phyloP scores from a whole-genome alignment of 805 yeast genomes.

The Yarrowia alimentaria region DNA sequence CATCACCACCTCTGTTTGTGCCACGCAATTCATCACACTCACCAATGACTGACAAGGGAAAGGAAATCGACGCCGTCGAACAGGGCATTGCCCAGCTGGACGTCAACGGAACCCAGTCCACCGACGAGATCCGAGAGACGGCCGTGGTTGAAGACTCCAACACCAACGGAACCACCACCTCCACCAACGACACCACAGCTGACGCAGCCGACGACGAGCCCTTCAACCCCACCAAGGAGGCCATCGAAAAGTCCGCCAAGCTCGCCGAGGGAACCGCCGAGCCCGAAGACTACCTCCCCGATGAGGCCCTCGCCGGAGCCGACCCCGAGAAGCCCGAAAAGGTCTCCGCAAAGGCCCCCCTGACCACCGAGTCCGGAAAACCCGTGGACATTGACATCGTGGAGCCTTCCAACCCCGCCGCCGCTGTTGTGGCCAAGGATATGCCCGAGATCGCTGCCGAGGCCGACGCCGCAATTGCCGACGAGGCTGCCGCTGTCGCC shows the following conservation, averaged over 20 bases:
- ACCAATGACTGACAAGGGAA: conserved; percentile 15
- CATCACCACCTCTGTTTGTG: neutral
- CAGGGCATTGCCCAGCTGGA: conserved; percentile 2
- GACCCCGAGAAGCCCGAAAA: conserved; percentile 16
- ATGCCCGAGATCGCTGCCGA: conserved; percentile 19
- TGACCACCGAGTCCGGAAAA: conserved; percentile 2
- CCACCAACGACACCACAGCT: neutral
- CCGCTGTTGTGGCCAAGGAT: conserved; percentile 7
- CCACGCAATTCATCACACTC: too few relatives aligned
- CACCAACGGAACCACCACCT: neutral
- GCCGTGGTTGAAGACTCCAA: neutral
- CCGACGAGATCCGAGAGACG: neutral
- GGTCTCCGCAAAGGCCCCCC: neutral
- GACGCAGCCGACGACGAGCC: neutral
- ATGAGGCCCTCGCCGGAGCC: neutral
- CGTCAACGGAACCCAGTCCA: neutral
- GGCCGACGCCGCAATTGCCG: conserved; percentile 16
- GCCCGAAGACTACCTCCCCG: conserved; percentile 13
- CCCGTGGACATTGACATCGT: conserved; percentile 14
- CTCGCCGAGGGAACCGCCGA: conserved; percentile 14
- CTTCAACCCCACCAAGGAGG: conserved; percentile 1
- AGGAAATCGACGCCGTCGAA: conserved; percentile 1
- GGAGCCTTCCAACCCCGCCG: conserved; percentile 13
- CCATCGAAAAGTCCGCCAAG: conserved; percentile 10
- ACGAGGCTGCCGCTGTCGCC: conserved; percentile 11